Conservation (phyloP, 2,329 filamentous ascomycete species). For the Claviceps digitariae region DNA sequence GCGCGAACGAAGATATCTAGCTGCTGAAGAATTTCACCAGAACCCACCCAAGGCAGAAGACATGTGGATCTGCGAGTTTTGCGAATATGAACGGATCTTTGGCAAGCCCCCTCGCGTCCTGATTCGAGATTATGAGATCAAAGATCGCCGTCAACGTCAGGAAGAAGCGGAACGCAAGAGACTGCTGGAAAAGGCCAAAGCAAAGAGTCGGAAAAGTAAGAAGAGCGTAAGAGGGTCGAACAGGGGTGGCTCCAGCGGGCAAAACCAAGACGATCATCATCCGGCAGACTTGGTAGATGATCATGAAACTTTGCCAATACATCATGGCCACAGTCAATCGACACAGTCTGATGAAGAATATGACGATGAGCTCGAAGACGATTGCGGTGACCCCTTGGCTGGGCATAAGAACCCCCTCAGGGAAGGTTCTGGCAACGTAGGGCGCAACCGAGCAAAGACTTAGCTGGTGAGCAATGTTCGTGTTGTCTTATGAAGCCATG, state of each 20-base stretch:
- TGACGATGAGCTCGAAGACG: constrained; percentile 20
- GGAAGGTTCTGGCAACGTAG: constrained; percentile 8
- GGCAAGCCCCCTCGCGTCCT: constrained; percentile 73
- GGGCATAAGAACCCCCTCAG: constrained; percentile 5
- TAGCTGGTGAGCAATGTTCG: constrained; percentile 1
- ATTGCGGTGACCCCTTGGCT: constrained; percentile 11
- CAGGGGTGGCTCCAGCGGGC: constrained; percentile 14
- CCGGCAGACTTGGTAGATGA: constrained; percentile 12
- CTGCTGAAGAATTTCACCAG: constrained; percentile 63
- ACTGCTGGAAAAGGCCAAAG: constrained; percentile 82
- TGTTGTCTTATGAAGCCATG: not conserved
- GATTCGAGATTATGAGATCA: constrained; percentile 86
- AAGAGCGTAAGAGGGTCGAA: constrained; percentile 51
- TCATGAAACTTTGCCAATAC: constrained; percentile 10
- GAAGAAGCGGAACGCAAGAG: constrained; percentile 76
- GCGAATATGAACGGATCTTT: constrained; percentile 94
- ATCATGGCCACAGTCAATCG: constrained; percentile 19
- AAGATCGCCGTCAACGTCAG: constrained; percentile 73
- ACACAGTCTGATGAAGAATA: constrained; percentile 27
- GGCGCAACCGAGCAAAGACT: constrained; percentile 6
- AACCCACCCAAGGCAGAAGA: constrained; percentile 59
- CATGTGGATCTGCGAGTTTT: constrained; percentile 94
- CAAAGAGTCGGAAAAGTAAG: constrained; percentile 80
- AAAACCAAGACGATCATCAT: constrained; percentile 12
- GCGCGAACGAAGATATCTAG: constrained; percentile 61